These are phyloP conservation scores for Raphanus sativus DNA, from an alignment of 345 rosid genomes.

Conservation along the genomic window DNA sequence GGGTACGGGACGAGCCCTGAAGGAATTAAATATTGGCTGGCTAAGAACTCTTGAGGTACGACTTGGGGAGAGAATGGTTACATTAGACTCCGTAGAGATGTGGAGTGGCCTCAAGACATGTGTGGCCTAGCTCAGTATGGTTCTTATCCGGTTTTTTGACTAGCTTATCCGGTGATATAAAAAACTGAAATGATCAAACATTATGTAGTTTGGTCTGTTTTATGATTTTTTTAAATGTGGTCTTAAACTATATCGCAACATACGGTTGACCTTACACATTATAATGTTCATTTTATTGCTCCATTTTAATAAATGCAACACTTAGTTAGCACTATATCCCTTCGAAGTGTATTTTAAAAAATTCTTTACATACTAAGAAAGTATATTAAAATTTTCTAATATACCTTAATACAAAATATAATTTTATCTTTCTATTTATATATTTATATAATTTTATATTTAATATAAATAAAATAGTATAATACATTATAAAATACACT, in stretches of 20 bases:
- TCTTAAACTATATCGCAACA: too few species aligned
- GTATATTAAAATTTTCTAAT: too few species aligned
- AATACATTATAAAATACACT: too few species aligned
- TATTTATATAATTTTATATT: too few species aligned
- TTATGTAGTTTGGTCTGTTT: not conserved
- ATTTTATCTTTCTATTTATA: too few species aligned
- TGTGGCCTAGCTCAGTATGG: constrained; percentile 50
- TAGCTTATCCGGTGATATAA: not conserved
- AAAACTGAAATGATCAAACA: not conserved
- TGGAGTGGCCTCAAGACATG: constrained; percentile 43
- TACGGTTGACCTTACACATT: too few species aligned
- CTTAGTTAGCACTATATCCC: not conserved
- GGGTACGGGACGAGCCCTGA: constrained; percentile 49
- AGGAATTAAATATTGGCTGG: constrained; percentile 50
- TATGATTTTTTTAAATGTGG: not conserved
- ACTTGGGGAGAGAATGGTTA: constrained; percentile 59
- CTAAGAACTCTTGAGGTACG: constrained; percentile 65
- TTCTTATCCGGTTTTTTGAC: constrained; percentile 39
- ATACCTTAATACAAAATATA: too few species aligned
- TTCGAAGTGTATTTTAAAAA: not conserved
- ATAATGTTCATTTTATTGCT: not conserved
- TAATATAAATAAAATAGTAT: too few species aligned
- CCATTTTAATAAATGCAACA: not conserved
- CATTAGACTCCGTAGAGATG: constrained; percentile 47
- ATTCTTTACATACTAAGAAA: too few species aligned